Conservation (phyloP, 768 basidiomycete species). For the Auriscalpium vulgare region DNA sequence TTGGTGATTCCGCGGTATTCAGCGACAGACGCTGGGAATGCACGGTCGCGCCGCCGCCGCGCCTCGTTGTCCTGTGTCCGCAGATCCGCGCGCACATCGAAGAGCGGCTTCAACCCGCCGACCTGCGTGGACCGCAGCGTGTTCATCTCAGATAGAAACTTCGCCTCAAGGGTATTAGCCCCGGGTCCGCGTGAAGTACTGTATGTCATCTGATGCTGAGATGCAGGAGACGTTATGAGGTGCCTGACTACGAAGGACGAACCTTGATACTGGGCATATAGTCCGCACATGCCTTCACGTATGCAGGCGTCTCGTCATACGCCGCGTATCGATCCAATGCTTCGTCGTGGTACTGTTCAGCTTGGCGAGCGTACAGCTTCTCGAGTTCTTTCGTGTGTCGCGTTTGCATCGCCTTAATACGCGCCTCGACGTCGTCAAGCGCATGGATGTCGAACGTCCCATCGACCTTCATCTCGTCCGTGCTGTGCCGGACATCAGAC, state of each 20-base stretch:
- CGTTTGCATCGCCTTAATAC: slow-evolving; percentile 23
- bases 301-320: slow-evolving; percentile 7
- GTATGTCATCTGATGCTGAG: too few species aligned
- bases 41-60: slow-evolving; percentile 9
- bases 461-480: neutral
- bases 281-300: neutral
- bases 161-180: neutral
- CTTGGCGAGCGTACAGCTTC: slow-evolving; percentile 23
- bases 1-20: slow-evolving; percentile 10
- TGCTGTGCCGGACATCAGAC: neutral
- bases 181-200: too few species aligned
- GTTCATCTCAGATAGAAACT: neutral
- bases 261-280: slow-evolving; percentile 2
- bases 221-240: neutral
- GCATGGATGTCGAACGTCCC: slow-evolving; percentile 16
- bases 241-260: neutral
- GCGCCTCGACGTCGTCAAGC: slow-evolving; percentile 18
- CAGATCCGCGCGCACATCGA: neutral
- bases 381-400: slow-evolving; percentile 25
- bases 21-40: slow-evolving; percentile 7
- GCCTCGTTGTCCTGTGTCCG: slow-evolving; percentile 4
- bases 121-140: slow-evolving; percentile 5
- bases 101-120: slow-evolving; percentile 5
- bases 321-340: slow-evolving; percentile 20
- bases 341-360: slow-evolving; percentile 25